Evolutionary conservation across 2,329 filamentous ascomycete species (phyloP), one percentile per base, ranked within the genome.

Genomic region (Byssochlamys sp.): DNA sequence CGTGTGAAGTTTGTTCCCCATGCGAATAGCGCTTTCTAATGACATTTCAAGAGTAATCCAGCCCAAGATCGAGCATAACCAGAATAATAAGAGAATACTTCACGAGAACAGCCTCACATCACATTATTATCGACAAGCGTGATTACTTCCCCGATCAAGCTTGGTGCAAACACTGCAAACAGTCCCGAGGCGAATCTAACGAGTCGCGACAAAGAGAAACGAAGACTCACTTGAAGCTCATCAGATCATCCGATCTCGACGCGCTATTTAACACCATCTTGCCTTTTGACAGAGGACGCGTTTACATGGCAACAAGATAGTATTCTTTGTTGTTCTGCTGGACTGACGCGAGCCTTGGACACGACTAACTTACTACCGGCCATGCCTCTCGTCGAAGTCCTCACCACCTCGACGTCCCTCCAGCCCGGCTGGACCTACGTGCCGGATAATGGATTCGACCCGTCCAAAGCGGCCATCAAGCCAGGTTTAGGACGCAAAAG

Each of bases 381-480:
- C 50, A 86, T 85, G 80, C 83, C 83, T 64, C 87, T 89, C 66
- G 90, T 97, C 66, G 86, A 95, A 73, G 87, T 95, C 65, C 78
- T 96, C 58, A 88, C 90, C 35, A 85, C 84, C 67, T 78, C 84
- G 28, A 84, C 84, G 60, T 85, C 84, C 51, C 78, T 82, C 51
- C 88, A 90, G 1, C 91, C 92, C 0, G 92, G 92, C 67, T 97
- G 91, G 88, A 90, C 90, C 11, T 96, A 96, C 71, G 89, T 96
- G 1, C 86, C 91, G 29, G 90, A 96, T 69, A 85, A 82, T 14
- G 69, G 81, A 72, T 80, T 82, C 57, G 80, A 83, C 57, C 80
- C 82, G 11, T 79, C 83, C 9, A 80, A 81, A 78, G 61, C 74
- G 1, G 60, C 79, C 76, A 58, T 74, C 77, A 62, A 82, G 81